Evolutionary conservation across 768 basidiomycete genomes (phyloP).

Genomic region (Mycena venus): DNA sequence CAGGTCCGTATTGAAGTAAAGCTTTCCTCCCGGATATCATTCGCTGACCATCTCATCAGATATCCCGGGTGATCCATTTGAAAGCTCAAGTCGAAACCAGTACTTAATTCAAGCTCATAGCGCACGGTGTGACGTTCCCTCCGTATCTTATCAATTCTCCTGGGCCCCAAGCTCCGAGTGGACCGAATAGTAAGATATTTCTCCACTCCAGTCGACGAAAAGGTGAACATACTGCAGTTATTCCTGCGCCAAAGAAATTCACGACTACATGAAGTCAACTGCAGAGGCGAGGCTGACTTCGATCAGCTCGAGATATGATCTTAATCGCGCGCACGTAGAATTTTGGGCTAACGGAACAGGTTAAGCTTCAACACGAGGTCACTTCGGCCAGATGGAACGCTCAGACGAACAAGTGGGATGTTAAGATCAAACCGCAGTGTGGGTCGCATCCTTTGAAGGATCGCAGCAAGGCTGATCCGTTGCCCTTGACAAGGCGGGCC

Average conservation of each 20-base stretch:
- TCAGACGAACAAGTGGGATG: not conserved
- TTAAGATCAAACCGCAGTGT: not conserved
- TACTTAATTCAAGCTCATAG: not conserved
- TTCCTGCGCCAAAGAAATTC: not conserved
- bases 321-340: not conserved
- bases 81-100: not conserved
- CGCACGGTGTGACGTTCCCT: not conserved
- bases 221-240: not conserved
- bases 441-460: not conserved
- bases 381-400: not conserved
- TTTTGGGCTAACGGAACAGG: not conserved
- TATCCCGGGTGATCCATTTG: not conserved
- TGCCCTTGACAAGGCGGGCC: not conserved
- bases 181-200: slow-evolving; percentile 1
- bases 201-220: not conserved
- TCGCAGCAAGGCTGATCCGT: not conserved
- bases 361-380: slow-evolving; percentile 1
- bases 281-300: not conserved
- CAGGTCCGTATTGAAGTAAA: not conserved
- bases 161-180: not conserved
- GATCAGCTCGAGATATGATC: not conserved
- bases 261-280: slow-evolving; percentile 5
- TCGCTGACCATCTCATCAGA: not conserved
- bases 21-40: not conserved
- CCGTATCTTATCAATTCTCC: slow-evolving; percentile 2